Conservation (phyloP, 2,329 filamentous ascomycete species). For the Colletotrichum sp. region DNA sequence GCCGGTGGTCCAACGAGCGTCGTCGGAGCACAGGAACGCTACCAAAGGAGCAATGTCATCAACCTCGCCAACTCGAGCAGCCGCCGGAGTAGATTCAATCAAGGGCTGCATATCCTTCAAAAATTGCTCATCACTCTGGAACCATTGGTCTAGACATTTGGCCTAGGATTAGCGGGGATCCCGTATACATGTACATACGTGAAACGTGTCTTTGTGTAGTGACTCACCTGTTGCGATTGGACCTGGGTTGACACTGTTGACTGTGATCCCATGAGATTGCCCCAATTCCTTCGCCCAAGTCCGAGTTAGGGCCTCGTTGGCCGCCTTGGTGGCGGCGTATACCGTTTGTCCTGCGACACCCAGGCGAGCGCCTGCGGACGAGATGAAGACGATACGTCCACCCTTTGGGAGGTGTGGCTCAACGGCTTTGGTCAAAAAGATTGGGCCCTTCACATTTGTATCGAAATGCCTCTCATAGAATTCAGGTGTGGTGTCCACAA, state of each 20-base stretch:
- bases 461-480: neutral
- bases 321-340: slow-evolving; percentile 39
- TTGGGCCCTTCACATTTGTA: slow-evolving; percentile 6
- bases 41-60: slow-evolving; percentile 36
- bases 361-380: slow-evolving; percentile 33
- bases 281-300: slow-evolving; percentile 36
- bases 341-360: slow-evolving; percentile 32
- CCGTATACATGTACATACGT: neutral
- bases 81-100: slow-evolving; percentile 35
- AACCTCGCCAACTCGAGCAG: slow-evolving; percentile 30
- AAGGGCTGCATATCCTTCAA: slow-evolving; percentile 34
- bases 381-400: slow-evolving; percentile 37
- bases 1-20: slow-evolving; percentile 34
- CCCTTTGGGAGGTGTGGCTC: slow-evolving; percentile 31
- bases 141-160: slow-evolving; percentile 26
- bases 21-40: slow-evolving; percentile 32
- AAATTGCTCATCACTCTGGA: slow-evolving; percentile 31
- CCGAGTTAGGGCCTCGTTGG: slow-evolving; percentile 30
- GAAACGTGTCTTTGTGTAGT: neutral
- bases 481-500: neutral
- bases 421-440: slow-evolving; percentile 35
- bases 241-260: slow-evolving; percentile 36
- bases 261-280: slow-evolving; percentile 28
- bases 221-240: slow-evolving; percentile 25
- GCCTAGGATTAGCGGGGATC: neutral